Percentiles rank a stretch among this genome's conserved stretches.
Conservation (phyloP, 768 basidiomycete genomes). For the Cystofilobasidium capitatum region DNA sequence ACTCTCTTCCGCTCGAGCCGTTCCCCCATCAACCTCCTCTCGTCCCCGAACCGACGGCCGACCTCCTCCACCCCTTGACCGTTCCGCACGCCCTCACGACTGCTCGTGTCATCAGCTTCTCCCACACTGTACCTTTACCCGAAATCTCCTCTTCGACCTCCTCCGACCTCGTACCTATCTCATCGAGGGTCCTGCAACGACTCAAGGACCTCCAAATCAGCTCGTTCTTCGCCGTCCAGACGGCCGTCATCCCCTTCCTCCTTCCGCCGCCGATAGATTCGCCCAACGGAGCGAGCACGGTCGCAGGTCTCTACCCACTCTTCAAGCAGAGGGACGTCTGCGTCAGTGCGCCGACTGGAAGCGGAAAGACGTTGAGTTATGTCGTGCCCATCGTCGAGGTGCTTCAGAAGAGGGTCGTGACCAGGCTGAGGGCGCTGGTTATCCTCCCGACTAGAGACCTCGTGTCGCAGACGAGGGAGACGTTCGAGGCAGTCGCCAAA, state of each 20-base stretch:
- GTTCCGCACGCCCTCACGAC: conserved; percentile 20
- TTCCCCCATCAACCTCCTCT: conserved; percentile 15
- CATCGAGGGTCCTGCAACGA: not conserved
- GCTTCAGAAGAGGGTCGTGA: conserved; percentile 63
- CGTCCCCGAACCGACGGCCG: conserved; percentile 17
- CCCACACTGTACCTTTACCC: conserved; percentile 8
- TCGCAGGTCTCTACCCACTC: conserved; percentile 56
- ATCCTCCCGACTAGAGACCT: conserved; percentile 91
- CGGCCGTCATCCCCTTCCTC: conserved; percentile 71
- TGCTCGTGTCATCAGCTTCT: conserved; percentile 13
- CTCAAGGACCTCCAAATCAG: conserved; percentile 14
- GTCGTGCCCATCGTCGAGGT: conserved; percentile 86
- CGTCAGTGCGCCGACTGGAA: conserved; percentile 93
- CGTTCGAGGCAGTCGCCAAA: conserved; percentile 71
- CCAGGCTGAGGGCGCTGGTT: conserved; percentile 73
- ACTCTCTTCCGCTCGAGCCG: conserved; percentile 12
- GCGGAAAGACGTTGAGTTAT: conserved; percentile 96
- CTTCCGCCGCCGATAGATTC: conserved; percentile 41
- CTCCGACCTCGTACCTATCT: not conserved
- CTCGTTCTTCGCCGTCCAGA: conserved; percentile 58
- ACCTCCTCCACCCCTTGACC: conserved; percentile 20
- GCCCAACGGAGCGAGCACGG: conserved; percentile 39
- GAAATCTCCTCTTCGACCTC: not conserved
- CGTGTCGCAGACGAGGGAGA: conserved; percentile 83
- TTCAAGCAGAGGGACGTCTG: conserved; percentile 67